phyloP scores from a whole-genome alignment of 495 filamentous ascomycete genomes.

The Annulohypoxylon stygium region DNA sequence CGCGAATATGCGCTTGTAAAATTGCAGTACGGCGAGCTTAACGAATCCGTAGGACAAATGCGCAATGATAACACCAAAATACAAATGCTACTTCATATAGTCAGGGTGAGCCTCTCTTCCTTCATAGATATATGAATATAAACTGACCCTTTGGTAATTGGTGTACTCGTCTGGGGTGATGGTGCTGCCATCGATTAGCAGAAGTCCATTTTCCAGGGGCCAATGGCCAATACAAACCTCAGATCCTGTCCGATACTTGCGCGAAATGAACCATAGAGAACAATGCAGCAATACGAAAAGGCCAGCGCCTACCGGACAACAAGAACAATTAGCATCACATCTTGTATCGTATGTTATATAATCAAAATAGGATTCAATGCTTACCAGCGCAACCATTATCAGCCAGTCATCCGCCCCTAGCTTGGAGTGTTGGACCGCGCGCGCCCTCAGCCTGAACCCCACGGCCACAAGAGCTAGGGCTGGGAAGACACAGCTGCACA shows the following conservation, averaged over 20 bases:
- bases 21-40: neutral
- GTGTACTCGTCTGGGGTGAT: neutral
- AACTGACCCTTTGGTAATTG: neutral
- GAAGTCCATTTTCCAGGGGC: neutral
- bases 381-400: neutral
- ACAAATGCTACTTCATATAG: neutral
- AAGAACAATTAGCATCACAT: neutral
- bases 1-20: neutral
- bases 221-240: neutral
- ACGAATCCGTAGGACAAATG: neutral
- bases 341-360: neutral
- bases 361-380: neutral
- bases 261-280: neutral
- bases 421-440: neutral
- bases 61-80: neutral
- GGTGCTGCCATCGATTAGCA: neutral
- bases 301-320: neutral
- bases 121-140: neutral
- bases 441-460: neutral
- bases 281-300: neutral
- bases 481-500: neutral
- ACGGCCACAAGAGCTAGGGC: neutral
- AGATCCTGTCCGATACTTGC: neutral
- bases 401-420: neutral
- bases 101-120: neutral